These are phyloP conservation scores for Scedosporium aurantiacum DNA, from an alignment of 2,329 filamentous ascomycete species.

Conservation along the genomic window DNA sequence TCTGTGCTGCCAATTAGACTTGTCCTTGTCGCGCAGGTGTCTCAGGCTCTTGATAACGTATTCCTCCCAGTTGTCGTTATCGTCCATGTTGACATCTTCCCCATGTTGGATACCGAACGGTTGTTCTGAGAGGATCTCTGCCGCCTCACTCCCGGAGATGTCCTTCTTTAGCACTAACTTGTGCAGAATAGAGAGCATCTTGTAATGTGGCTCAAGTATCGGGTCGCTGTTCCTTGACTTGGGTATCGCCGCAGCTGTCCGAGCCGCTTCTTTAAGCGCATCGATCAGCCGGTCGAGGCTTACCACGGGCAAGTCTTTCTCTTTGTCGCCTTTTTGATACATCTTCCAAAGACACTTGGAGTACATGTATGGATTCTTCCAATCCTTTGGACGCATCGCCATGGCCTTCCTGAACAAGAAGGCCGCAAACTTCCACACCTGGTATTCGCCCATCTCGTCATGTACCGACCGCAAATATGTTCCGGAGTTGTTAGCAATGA, in stretches of 20 bases:
- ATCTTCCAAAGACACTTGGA: slow-evolving; percentile 55
- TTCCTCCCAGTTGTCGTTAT: slow-evolving; percentile 49
- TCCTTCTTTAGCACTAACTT: slow-evolving; percentile 59
- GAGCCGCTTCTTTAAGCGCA: slow-evolving; percentile 39
- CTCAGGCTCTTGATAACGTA: slow-evolving; percentile 41
- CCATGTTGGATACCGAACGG: slow-evolving; percentile 38
- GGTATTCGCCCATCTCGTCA: slow-evolving; percentile 46
- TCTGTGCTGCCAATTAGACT: slow-evolving; percentile 90
- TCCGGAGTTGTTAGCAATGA: slow-evolving; percentile 37
- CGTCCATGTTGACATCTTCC: slow-evolving; percentile 39
- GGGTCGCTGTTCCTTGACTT: slow-evolving; percentile 57
- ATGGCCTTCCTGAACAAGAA: slow-evolving; percentile 45
- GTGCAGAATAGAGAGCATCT: slow-evolving; percentile 70
- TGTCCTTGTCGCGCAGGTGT: slow-evolving; percentile 59
- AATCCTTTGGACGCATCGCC: slow-evolving; percentile 40
- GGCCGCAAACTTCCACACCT: slow-evolving; percentile 51
- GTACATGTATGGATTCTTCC: slow-evolving; percentile 53
- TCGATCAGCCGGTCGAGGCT: slow-evolving; percentile 31
- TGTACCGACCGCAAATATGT: slow-evolving; percentile 43
- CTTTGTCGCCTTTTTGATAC: slow-evolving; percentile 39
- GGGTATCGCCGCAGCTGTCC: slow-evolving; percentile 37
- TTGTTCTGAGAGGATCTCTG: slow-evolving; percentile 42
- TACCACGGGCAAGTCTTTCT: slow-evolving; percentile 26
- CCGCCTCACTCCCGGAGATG: slow-evolving; percentile 35
- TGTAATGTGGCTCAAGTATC: slow-evolving; percentile 85